phyloP scores from a whole-genome alignment of 495 filamentous ascomycete species.

The Podospora comata region DNA sequence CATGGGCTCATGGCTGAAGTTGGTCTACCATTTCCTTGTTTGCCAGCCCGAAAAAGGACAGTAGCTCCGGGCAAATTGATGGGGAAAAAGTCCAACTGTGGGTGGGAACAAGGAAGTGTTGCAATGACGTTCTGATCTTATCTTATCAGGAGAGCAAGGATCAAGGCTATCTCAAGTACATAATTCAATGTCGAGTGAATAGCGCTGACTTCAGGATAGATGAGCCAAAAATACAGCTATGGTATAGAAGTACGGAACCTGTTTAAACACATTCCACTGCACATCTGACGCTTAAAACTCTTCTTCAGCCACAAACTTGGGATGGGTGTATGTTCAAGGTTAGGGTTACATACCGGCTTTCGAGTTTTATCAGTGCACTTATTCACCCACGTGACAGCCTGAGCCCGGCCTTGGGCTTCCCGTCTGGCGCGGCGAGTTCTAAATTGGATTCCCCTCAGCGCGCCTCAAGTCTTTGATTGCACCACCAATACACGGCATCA shows the following conservation, averaged over 20 bases:
- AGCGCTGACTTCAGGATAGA: too few relatives aligned
- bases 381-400: background rate
- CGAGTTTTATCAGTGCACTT: background rate
- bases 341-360: background rate
- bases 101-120: background rate
- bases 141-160: background rate
- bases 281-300: background rate
- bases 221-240: too few relatives aligned
- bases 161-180: background rate
- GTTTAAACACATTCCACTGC: background rate
- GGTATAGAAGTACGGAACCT: too few relatives aligned
- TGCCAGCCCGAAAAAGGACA: background rate
- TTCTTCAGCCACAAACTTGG: background rate
- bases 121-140: conserved; percentile 8
- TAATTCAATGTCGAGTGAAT: too few relatives aligned
- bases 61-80: background rate
- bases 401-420: background rate
- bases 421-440: background rate
- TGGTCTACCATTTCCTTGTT: background rate
- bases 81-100: background rate
- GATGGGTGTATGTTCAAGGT: background rate
- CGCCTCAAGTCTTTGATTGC: background rate
- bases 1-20: background rate
- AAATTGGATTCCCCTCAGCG: background rate
- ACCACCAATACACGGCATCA: conserved; percentile 3